phyloP scores from a whole-genome alignment of 1,139 yeast genomes.

The Yamadazyma membranifaciens region DNA sequence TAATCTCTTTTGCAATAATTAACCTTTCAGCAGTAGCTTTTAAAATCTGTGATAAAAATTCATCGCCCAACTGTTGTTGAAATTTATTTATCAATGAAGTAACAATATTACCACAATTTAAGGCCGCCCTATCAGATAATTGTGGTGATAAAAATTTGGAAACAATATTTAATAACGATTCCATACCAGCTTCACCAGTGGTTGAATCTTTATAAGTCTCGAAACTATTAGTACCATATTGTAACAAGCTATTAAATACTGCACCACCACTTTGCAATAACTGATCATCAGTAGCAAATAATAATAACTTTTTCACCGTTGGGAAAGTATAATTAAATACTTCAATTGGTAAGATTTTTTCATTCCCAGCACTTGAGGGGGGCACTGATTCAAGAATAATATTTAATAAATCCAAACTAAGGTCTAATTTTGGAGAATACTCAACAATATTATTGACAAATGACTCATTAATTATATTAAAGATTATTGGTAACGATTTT shows the following conservation, averaged over 20 bases:
- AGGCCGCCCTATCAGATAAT: constrained; percentile 76
- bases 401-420: constrained; percentile 66
- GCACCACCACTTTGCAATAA: constrained; percentile 78
- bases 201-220: constrained; percentile 36
- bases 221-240: constrained; percentile 48
- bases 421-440: constrained; percentile 58
- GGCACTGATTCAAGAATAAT: constrained; percentile 49
- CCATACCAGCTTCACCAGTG: constrained; percentile 48
- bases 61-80: constrained; percentile 45
- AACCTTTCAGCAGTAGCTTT: constrained; percentile 73
- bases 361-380: constrained; percentile 27
- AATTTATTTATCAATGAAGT: constrained; percentile 65
- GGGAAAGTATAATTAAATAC: constrained; percentile 54
- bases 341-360: constrained; percentile 42
- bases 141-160: constrained; percentile 71
- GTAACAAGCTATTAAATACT: constrained; percentile 62
- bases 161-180: constrained; percentile 56
- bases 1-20: constrained; percentile 61
- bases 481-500: constrained; percentile 51
- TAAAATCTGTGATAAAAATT: constrained; percentile 57
- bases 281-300: constrained; percentile 69
- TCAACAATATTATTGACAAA: constrained; percentile 23
- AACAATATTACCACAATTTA: constrained; percentile 68
- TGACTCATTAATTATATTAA: constrained; percentile 32
- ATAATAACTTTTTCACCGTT: constrained; percentile 48